phyloP scores from a whole-genome alignment of 352 stramenopile species.

The Phytophthora sansomeana region DNA sequence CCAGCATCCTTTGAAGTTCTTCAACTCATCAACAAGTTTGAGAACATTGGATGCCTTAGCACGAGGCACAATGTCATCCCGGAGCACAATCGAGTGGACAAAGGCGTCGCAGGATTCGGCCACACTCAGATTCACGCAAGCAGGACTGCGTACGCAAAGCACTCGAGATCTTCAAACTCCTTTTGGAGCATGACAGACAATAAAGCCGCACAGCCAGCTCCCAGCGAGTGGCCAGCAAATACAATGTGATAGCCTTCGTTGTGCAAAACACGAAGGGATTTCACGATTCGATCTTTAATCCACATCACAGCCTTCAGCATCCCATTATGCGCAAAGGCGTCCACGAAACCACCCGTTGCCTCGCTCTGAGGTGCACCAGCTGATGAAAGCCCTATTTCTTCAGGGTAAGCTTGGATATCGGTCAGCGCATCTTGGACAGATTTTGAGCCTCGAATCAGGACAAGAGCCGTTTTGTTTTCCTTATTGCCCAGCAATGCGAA shows the following conservation, averaged over 20 bases:
- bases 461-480: constrained; percentile 79
- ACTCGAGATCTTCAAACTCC: constrained; percentile 83
- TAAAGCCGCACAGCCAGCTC: constrained; percentile 77
- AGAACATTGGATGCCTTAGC: constrained; percentile 87
- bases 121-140: constrained; percentile 85
- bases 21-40: constrained; percentile 75
- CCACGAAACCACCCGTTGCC: constrained; percentile 74
- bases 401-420: constrained; percentile 84
- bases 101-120: constrained; percentile 80
- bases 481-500: constrained; percentile 83
- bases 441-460: constrained; percentile 87
- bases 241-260: constrained; percentile 85
- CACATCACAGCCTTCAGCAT: constrained; percentile 90
- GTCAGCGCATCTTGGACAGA: constrained; percentile 88
- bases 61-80: constrained; percentile 87
- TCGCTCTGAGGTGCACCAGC: constrained; percentile 50
- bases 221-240: constrained; percentile 83
- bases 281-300: constrained; percentile 87
- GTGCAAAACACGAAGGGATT: constrained; percentile 76
- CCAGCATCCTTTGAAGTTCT: constrained; percentile 87
- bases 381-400: constrained; percentile 68
- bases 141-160: constrained; percentile 89
- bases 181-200: constrained; percentile 89
- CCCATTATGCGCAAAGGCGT: constrained; percentile 88
- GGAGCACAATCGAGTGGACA: constrained; percentile 86